Conservation (phyloP, 192 early-diverging fungal species). For the Chytriomyces confervae region DNA sequence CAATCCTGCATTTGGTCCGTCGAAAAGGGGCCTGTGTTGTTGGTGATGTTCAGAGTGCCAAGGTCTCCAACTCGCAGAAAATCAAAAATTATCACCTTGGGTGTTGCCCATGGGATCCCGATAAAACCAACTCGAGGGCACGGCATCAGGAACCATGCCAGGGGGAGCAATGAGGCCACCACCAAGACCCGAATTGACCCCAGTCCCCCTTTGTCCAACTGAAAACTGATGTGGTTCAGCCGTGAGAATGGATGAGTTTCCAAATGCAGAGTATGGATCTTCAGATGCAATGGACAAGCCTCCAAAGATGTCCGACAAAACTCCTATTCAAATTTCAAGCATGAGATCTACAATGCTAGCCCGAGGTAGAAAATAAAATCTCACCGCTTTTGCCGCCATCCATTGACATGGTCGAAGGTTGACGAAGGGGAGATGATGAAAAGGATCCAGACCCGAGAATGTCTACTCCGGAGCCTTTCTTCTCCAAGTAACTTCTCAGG, state of each 20-base stretch:
- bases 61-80: slow-evolving; percentile 6
- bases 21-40: slow-evolving; percentile 76
- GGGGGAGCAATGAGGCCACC: background rate
- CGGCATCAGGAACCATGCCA: background rate
- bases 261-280: too few relatives aligned
- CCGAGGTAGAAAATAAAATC: too few relatives aligned
- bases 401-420: background rate
- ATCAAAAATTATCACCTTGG: slow-evolving; percentile 54
- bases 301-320: background rate
- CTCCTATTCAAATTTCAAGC: too few relatives aligned
- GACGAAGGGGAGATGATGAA: background rate
- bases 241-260: too few relatives aligned
- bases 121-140: slow-evolving; percentile 73
- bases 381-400: background rate
- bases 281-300: background rate
- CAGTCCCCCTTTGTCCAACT: background rate
- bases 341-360: too few relatives aligned
- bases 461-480: background rate
- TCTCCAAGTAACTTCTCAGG: background rate
- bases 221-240: background rate
- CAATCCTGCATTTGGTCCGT: slow-evolving; percentile 94
- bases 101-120: slow-evolving; percentile 82
- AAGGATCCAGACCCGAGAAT: background rate
- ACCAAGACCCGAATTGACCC: background rate
- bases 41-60: background rate